These are phyloP conservation scores for Lachancea nothofagi DNA, from an alignment of 805 yeast species.

Conservation along the genomic window DNA sequence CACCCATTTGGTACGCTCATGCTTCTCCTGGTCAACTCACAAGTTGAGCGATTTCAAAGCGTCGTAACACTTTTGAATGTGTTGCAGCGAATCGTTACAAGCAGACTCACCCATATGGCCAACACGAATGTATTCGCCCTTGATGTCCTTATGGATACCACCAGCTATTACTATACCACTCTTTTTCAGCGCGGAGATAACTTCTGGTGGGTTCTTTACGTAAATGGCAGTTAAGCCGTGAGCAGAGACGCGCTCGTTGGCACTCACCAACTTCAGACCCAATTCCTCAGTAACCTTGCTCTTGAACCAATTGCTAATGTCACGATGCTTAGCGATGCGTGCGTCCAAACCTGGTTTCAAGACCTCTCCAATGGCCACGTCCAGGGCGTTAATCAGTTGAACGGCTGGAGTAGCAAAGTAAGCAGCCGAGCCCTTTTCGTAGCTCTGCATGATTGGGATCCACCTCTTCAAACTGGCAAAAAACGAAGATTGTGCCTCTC, in stretches of 20 bases:
- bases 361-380: constrained; percentile 69
- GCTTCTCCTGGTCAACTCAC: too few relatives aligned
- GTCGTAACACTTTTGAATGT: constrained; percentile 45
- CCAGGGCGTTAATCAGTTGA: constrained; percentile 76
- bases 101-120: constrained; percentile 95
- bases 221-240: constrained; percentile 83
- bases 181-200: constrained; percentile 49
- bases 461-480: constrained; percentile 68
- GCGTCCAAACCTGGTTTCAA: constrained; percentile 50
- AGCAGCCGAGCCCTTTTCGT: constrained; percentile 65
- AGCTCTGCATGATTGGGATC: constrained; percentile 83
- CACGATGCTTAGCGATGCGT: constrained; percentile 59
- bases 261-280: constrained; percentile 68
- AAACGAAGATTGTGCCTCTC: constrained; percentile 40
- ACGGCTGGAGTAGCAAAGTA: constrained; percentile 98
- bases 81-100: constrained; percentile 47
- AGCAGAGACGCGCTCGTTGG: constrained; percentile 50
- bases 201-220: constrained; percentile 61
- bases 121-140: constrained; percentile 78
- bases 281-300: constrained; percentile 42
- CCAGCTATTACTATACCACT: constrained; percentile 80
- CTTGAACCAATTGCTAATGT: constrained; percentile 64
- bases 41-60: constrained; percentile 24
- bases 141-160: constrained; percentile 79
- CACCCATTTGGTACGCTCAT: too few relatives aligned